phyloP scores from a whole-genome alignment of 1,284 basidiomycete genomes.

The Ustilago sp. region DNA sequence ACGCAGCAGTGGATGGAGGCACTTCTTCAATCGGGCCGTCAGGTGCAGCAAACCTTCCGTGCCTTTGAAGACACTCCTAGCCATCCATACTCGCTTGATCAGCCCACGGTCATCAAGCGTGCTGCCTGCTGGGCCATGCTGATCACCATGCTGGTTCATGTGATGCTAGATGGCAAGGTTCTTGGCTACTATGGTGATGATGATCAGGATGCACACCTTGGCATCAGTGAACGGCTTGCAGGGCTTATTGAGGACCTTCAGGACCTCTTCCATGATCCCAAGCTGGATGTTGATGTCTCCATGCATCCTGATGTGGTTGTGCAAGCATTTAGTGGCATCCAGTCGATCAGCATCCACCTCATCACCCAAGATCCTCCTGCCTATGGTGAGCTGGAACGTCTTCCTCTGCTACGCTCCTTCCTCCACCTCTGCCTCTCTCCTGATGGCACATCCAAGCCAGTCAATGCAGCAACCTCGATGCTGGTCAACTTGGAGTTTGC shows the following conservation, averaged over 20 bases:
- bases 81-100: neutral
- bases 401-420: neutral
- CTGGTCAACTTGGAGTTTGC: constrained; percentile 1
- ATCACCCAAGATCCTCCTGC: neutral
- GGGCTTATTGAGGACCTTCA: too few relatives aligned
- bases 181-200: constrained; percentile 8
- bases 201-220: constrained; percentile 2
- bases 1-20: neutral
- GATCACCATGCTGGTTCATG: neutral
- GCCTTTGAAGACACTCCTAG: neutral
- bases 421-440: constrained; percentile 7
- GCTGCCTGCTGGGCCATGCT: neutral
- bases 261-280: too few relatives aligned
- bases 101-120: neutral
- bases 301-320: neutral
- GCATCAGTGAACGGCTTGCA: too few relatives aligned
- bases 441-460: constrained; percentile 3
- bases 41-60: constrained; percentile 6
- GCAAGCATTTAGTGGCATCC: too few relatives aligned
- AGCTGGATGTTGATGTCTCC: neutral
- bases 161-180: neutral
- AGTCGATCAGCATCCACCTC: neutral
- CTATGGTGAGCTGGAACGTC: neutral
- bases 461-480: constrained; percentile 5
- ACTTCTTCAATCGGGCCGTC: constrained; percentile 1